These are phyloP conservation scores for Ajuga chamaepitys DNA, from an alignment of 257 asterid genomes.

Conservation along the genomic window DNA sequence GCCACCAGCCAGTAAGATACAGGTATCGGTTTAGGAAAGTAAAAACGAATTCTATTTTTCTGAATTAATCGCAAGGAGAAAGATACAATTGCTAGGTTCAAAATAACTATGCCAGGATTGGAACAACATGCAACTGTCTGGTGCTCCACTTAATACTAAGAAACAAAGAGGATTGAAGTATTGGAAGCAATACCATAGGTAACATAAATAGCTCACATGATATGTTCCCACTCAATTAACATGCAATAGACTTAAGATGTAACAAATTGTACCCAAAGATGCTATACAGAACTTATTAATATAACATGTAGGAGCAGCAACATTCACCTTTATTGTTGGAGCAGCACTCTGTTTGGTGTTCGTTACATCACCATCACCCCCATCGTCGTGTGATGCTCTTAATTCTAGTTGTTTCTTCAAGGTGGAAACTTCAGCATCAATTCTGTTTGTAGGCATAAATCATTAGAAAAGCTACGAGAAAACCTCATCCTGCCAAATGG, in stretches of 20 bases:
- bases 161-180: background rate
- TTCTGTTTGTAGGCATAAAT: conserved; percentile 41
- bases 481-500: conserved; percentile 10
- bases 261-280: background rate
- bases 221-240: background rate
- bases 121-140: background rate
- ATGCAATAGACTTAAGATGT: background rate
- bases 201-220: background rate
- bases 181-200: background rate
- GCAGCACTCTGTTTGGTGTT: conserved; percentile 31
- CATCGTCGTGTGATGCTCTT: conserved; percentile 33
- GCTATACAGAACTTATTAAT: background rate
- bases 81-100: background rate
- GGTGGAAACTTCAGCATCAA: conserved; percentile 70
- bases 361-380: conserved; percentile 33
- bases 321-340: conserved; percentile 59
- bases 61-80: background rate
- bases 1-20: background rate
- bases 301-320: conserved; percentile 7
- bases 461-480: conserved; percentile 13
- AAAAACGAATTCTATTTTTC: background rate
- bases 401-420: conserved; percentile 67
- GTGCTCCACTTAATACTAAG: background rate
- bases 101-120: background rate
- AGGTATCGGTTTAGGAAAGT: background rate